Evolutionary conservation across 176 grass and related monocot species (phyloP), one percentile per base, ranked within the genome.

Genomic region (Bothriochloa decipiens): DNA sequence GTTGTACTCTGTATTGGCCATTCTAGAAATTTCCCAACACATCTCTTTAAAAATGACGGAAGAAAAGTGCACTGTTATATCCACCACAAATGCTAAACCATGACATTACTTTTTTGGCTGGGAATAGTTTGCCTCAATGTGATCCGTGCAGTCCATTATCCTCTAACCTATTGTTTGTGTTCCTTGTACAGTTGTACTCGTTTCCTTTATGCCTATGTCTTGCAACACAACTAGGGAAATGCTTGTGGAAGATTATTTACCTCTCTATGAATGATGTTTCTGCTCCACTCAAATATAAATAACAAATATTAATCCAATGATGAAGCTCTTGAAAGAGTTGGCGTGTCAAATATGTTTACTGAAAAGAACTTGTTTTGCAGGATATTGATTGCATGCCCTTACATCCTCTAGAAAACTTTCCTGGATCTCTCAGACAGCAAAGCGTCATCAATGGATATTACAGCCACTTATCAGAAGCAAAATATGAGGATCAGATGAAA

Each of bases 301-400:
- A 29, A 28, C 11, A 65, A 65, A 65, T 65, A 15, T 65, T 15
- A 7, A 29, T 65, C 12, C 12, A 28, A 29, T 29, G 25, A 65
- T 65, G 26, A 65, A 62, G 81, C 43, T 29, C 45, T 50, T 74
- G 69, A 75, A 69, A 85, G 32, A 20, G n/a, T 26, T 58, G n/a
- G 26, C 11, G 39, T 69, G 62, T n/a, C 47, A 69, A 80, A 74
- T 75, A 80, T 57, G 15, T 68, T 74, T 83, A 77, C 35, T 86
- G 40, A 89, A 64, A 70, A 42, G 7, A 83, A 41, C 9, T 85
- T 76, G 20, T 75, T 36, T 89, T 88, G 76, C 95, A 99, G 96
- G 96, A 99, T 86, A 92, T 99, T 58, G 96, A 99, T 79, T 99
- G 93, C 75, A 94, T 96, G 93, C 93, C 96, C 78, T 74, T 96